Evolutionary conservation across 2,329 filamentous ascomycete genomes (phyloP), one percentile per base, ranked within the genome.

Genomic region (Fusarium caatingaense): DNA sequence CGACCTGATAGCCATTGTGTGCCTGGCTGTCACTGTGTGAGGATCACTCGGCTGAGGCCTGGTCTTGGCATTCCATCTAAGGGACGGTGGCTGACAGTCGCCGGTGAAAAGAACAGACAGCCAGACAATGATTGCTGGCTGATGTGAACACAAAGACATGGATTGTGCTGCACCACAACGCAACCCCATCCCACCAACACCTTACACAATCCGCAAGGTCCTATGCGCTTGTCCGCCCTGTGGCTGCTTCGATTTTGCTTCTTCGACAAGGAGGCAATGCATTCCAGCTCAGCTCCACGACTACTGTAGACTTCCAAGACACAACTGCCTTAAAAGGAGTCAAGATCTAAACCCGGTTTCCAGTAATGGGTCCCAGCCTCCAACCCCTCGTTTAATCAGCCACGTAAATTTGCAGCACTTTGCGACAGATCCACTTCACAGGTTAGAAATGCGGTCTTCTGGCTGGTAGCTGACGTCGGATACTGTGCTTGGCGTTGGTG

Each of bases 371-470:
- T 60, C 61, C 70, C 66, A 61, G 63, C 57, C 63, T 71, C 72
- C 70, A 71, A 65, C 68, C 72, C 71, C 72, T 74, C 72, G 55
- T 72, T 49, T 62, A 69, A 59, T 68, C 69, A 74, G 72, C 71
- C 71, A 74, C 72, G 57, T 62, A 68, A 74, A 74, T 72, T 74
- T 72, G 61, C 55, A 60, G 63, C 63, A 60, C 56, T 59, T 53
- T 65, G 48, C 44, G 42, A 60, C 50, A 65, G 40, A 64, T 58
- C 54, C 64, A 61, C 56, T 65, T 56, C n/a, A 44, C 15, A 51
- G 55, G 65, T 61, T 56, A 56, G 45, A 54, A 61, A 61, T 48
- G 47, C 64, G 60, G 48, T 49, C 30, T 30, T 69, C 45, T 71
- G 47, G 48, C 57, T 64, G 54, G 48, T 66, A 60, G 48, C 56